Evolutionary conservation across 176 grass and related monocot species (phyloP).

Genomic region (Hsuehochloa calcarea): DNA sequence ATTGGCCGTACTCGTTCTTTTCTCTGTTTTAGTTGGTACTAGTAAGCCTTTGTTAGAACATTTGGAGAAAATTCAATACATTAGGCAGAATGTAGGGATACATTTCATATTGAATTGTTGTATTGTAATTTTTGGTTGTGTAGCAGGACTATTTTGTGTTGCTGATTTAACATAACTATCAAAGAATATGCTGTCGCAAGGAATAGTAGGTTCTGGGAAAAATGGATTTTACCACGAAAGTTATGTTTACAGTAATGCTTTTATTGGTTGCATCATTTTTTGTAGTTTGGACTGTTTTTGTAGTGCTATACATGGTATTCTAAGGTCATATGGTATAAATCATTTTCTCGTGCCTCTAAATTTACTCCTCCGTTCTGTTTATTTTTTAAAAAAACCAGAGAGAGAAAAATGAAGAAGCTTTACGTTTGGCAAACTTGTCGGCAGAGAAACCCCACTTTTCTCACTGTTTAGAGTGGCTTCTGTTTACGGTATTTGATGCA

Average conservation of each 20-base stretch:
- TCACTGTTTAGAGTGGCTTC: slow-evolving; percentile 97
- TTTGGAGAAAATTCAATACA: not conserved
- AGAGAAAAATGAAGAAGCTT: slow-evolving; percentile 89
- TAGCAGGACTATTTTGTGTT: not conserved
- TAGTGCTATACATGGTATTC: not conserved
- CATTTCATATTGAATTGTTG: not conserved
- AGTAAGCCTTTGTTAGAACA: not conserved
- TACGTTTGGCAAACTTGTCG: slow-evolving; percentile 83
- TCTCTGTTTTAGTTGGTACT: not conserved
- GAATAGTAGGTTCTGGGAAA: not conserved
- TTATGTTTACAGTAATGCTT: not conserved
- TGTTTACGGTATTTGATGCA: slow-evolving; percentile 99
- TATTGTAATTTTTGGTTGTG: not conserved
- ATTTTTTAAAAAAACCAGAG: slow-evolving; percentile 69
- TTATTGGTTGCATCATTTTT: not conserved
- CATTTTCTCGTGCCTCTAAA: slow-evolving; percentile 15
- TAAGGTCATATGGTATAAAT: not conserved
- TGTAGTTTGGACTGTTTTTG: slow-evolving; percentile 10
- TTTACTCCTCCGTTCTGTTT: slow-evolving; percentile 3
- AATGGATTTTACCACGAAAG: not conserved
- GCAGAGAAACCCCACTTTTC: slow-evolving; percentile 98
- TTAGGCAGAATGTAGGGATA: not conserved
- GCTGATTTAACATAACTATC: not conserved
- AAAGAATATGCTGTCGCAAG: not conserved
- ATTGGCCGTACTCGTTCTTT: not conserved